phyloP scores from a whole-genome alignment of 2,329 filamentous ascomycete genomes.

The Phaeomoniella chlamydospora region DNA sequence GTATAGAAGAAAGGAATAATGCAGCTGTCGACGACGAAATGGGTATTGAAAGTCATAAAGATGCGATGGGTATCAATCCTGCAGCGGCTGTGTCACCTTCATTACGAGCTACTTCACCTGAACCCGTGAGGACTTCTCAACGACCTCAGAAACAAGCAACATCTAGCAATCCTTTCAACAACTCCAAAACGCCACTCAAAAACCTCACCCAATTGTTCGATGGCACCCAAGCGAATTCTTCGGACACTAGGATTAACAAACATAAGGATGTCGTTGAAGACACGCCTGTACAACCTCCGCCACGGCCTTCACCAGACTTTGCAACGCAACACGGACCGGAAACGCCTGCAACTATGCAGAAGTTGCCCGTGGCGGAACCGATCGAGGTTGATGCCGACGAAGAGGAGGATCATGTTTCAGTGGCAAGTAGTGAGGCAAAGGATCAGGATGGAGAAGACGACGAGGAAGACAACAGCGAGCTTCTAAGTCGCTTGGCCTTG shows the following conservation, averaged over 20 bases:
- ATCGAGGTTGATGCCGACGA: background rate
- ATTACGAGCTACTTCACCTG: too few species aligned
- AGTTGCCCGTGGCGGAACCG: too few species aligned
- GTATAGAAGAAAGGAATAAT: too few species aligned
- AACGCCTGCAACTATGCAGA: background rate
- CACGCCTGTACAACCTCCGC: background rate
- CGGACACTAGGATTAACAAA: background rate
- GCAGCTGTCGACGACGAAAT: too few species aligned
- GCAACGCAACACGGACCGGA: background rate
- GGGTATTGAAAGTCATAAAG: too few species aligned
- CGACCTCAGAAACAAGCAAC: background rate
- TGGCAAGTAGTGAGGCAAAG: background rate
- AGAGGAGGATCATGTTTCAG: background rate
- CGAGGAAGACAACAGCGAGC: background rate
- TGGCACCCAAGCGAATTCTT: background rate
- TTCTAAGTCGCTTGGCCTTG: too few species aligned
- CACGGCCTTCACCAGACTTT: background rate
- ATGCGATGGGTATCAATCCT: too few species aligned
- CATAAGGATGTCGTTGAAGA: background rate
- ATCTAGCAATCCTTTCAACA: background rate
- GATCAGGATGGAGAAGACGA: background rate
- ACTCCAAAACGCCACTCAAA: background rate
- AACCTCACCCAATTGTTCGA: background rate
- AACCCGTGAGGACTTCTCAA: too few species aligned
- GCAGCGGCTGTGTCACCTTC: too few species aligned